Conservation (phyloP, 2,329 filamentous ascomycete genomes). For the Fusarium sp. region DNA sequence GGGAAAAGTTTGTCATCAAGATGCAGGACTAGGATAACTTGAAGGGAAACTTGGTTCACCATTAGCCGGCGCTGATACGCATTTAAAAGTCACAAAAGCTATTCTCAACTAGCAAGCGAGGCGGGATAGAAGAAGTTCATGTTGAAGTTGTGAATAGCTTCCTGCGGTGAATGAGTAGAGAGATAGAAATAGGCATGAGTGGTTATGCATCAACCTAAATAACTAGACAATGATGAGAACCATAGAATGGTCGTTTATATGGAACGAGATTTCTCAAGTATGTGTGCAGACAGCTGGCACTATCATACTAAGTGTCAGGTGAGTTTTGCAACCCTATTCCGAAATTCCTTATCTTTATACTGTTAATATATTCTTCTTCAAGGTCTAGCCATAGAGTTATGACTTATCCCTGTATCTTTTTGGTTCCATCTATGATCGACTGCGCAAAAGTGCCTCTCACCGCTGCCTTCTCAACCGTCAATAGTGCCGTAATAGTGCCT, state of each 20-base stretch:
- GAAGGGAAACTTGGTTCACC: not conserved
- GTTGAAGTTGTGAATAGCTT: not conserved
- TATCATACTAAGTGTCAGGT: not conserved
- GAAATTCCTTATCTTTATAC: not conserved
- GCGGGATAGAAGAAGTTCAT: not conserved
- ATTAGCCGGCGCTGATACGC: not conserved
- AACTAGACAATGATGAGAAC: not conserved
- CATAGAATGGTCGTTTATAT: not conserved
- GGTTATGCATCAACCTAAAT: not conserved
- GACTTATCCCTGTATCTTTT: not conserved
- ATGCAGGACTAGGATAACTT: not conserved
- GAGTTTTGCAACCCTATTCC: not conserved
- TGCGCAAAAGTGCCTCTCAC: conserved; percentile 13
- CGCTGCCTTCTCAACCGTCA: conserved; percentile 16
- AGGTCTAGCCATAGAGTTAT: not conserved
- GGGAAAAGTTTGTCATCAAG: conserved; percentile 3
- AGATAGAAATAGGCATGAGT: not conserved
- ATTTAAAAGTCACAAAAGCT: not conserved
- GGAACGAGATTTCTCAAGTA: not conserved
- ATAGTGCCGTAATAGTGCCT: conserved; percentile 4
- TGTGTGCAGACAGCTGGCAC: not conserved
- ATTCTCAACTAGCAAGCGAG: not conserved
- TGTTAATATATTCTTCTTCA: not conserved
- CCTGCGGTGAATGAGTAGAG: not conserved
- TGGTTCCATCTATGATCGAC: not conserved